phyloP scores from a whole-genome alignment of 2,329 filamentous ascomycete genomes.

The Geosmithia flava region DNA sequence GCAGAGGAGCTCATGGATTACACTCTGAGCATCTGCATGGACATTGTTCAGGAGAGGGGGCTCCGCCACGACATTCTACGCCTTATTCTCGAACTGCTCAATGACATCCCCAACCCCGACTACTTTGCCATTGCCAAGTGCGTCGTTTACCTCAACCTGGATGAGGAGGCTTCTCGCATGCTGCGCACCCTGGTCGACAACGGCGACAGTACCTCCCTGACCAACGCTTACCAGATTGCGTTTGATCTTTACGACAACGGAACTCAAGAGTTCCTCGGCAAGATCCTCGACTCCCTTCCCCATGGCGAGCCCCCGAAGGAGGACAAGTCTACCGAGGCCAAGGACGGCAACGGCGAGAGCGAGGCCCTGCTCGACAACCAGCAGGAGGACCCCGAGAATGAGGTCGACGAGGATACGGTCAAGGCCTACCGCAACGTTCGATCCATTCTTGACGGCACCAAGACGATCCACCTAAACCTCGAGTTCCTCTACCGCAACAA shows the following conservation, averaged over 20 bases:
- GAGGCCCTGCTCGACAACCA: conserved; percentile 36
- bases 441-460: conserved; percentile 70
- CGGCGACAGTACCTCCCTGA: conserved; percentile 64
- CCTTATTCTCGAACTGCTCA: conserved; percentile 89
- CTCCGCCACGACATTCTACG: conserved; percentile 76
- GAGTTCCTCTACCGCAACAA: conserved; percentile 97
- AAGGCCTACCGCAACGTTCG: conserved; percentile 52
- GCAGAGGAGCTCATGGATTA: conserved; percentile 97
- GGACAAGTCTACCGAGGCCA: conserved; percentile 24
- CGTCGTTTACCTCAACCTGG: conserved; percentile 88
- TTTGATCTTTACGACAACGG: conserved; percentile 98
- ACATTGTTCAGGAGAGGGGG: conserved; percentile 85
- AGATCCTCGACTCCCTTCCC: conserved; percentile 73
- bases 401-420: conserved; percentile 37
- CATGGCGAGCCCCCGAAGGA: conserved; percentile 24
- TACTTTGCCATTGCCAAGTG: conserved; percentile 98
- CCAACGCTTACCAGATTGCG: conserved; percentile 91
- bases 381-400: conserved; percentile 41
- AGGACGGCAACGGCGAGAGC: conserved; percentile 28
- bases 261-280: conserved; percentile 89
- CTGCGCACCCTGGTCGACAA: conserved; percentile 70
- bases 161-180: conserved; percentile 81
- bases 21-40: conserved; percentile 91
- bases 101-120: conserved; percentile 82
- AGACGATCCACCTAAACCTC: conserved; percentile 86